Evolutionary conservation across 495 filamentous ascomycete species (phyloP).

Genomic region (Annulohypoxylon bovei): DNA sequence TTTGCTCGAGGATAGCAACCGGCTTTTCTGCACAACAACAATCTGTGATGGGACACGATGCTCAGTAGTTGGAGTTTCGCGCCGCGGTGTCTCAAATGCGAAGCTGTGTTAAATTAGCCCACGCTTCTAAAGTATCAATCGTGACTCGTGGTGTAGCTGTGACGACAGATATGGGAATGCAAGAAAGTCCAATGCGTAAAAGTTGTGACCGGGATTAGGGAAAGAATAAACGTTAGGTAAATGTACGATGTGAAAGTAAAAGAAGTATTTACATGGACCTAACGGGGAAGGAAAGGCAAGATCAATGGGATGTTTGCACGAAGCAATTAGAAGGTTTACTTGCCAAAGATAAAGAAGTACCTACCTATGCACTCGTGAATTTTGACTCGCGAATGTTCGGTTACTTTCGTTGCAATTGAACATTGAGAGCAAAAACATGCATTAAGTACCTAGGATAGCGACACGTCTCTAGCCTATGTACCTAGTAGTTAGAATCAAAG

Average conservation of each 20-base stretch:
- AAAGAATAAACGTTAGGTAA: not conserved
- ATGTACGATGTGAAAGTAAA: not conserved
- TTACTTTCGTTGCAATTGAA: not conserved
- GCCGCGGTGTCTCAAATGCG: not conserved
- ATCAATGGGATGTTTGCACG: slow-evolving; percentile 15
- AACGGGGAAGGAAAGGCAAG: not conserved
- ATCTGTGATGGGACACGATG: not conserved
- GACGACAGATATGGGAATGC: no score
- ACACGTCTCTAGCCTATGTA: not conserved
- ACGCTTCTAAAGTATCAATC: not conserved
- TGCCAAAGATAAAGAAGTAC: slow-evolving; percentile 13
- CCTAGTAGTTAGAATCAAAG: not conserved
- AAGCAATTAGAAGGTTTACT: slow-evolving; percentile 25
- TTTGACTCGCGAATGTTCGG: not conserved
- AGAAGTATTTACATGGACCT: not conserved
- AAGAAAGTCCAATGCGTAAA: no score
- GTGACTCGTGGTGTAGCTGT: no score
- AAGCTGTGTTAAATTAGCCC: not conserved
- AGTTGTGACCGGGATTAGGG: not conserved
- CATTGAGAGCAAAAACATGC: not conserved
- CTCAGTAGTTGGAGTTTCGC: no score
- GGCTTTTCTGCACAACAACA: not conserved
- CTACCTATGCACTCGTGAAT: no score
- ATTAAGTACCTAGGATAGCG: not conserved
- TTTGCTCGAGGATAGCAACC: not conserved